Conservation (phyloP, 805 yeast species). For the Candida caryicola region DNA sequence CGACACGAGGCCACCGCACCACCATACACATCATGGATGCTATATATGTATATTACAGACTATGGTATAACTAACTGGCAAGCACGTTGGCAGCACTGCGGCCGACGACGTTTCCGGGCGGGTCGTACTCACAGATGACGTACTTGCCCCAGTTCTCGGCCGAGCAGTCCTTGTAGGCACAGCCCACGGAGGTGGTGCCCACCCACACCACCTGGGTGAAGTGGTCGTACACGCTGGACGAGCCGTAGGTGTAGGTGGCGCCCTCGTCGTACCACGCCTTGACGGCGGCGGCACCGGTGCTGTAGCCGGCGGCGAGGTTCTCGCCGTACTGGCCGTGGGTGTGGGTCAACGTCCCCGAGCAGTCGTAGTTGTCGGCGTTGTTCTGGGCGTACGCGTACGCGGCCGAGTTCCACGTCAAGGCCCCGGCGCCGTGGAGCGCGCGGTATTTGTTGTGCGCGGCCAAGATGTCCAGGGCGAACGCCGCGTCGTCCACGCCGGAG, state of each 20-base stretch:
- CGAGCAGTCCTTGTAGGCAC: slow-evolving; percentile 32
- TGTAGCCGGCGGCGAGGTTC: slow-evolving; percentile 36
- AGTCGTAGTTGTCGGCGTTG: slow-evolving; percentile 35
- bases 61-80: neutral
- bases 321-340: slow-evolving; percentile 38
- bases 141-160: slow-evolving; percentile 32
- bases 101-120: slow-evolving; percentile 36
- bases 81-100: slow-evolving; percentile 26
- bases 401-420: slow-evolving; percentile 30
- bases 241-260: slow-evolving; percentile 20
- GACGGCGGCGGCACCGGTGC: slow-evolving; percentile 27
- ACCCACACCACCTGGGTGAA: slow-evolving; percentile 34
- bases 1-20: too few species aligned
- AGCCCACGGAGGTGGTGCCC: slow-evolving; percentile 26
- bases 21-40: too few species aligned
- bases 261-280: slow-evolving; percentile 39
- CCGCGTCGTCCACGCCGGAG: slow-evolving; percentile 19
- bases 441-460: slow-evolving; percentile 34
- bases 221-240: slow-evolving; percentile 27
- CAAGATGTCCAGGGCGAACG: slow-evolving; percentile 29
- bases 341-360: slow-evolving; percentile 37
- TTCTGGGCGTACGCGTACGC: slow-evolving; percentile 33
- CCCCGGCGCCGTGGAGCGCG: slow-evolving; percentile 27
- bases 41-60: too few species aligned
- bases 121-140: slow-evolving; percentile 33